These are phyloP conservation scores for Ballota nigra DNA, from an alignment of 257 asterid genomes.

Conservation along the genomic window DNA sequence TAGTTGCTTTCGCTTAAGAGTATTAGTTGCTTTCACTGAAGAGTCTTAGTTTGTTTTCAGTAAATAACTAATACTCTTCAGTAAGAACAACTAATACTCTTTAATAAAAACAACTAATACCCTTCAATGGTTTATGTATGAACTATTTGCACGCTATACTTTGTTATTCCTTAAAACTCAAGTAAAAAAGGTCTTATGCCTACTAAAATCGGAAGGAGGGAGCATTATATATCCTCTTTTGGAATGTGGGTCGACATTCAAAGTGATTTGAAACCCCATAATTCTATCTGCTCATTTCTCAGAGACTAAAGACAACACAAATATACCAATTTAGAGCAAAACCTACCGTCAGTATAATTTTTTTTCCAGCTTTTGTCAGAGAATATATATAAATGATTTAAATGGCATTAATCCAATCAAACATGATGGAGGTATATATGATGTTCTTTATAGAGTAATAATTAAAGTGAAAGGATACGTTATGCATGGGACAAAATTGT, in stretches of 20 bases:
- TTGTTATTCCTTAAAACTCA: too few species aligned
- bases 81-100: too few species aligned
- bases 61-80: too few species aligned
- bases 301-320: conserved; percentile 5
- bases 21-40: too few species aligned
- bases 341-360: background rate
- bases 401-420: conserved; percentile 21
- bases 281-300: background rate
- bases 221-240: background rate
- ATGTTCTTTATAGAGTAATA: too few species aligned
- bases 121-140: too few species aligned
- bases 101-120: too few species aligned
- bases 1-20: too few species aligned
- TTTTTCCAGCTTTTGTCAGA: conserved; percentile 21
- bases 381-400: background rate
- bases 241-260: background rate
- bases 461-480: background rate
- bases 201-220: too few species aligned
- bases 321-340: background rate
- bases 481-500: conserved; percentile 30
- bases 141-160: too few species aligned
- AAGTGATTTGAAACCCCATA: background rate
- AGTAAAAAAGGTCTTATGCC: too few species aligned
- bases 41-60: too few species aligned
- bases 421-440: background rate